A percentile compares a stretch with the other conserved stretches of the same genome.
Conservation (phyloP, 495 filamentous ascomycete species). For the Elaphomyces granulatus region DNA sequence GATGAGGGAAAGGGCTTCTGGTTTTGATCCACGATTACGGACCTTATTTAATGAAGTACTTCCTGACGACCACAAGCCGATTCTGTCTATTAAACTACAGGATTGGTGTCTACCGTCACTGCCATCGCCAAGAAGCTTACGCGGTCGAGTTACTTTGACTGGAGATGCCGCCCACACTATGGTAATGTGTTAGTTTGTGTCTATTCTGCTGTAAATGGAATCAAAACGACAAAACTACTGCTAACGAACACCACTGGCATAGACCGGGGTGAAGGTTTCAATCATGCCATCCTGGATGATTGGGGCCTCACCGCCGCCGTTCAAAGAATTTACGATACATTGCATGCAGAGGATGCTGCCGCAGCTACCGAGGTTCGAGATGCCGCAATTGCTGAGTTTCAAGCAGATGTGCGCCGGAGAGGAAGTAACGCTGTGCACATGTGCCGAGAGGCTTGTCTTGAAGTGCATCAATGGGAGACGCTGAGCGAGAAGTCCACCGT, state of each 20-base stretch:
- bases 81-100: conserved; percentile 29
- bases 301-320: conserved; percentile 18
- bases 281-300: conserved; percentile 43
- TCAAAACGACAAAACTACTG: background rate
- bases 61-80: background rate
- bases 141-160: conserved; percentile 31
- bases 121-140: conserved; percentile 20
- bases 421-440: background rate
- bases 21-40: background rate
- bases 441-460: background rate
- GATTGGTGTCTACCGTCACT: conserved; percentile 37
- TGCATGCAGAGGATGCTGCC: background rate
- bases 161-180: conserved; percentile 44
- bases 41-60: background rate
- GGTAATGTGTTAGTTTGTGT: conserved; percentile 35
- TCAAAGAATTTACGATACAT: background rate
- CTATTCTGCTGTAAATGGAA: background rate
- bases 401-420: background rate
- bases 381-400: background rate
- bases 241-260: conserved; percentile 7
- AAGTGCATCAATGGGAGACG: background rate
- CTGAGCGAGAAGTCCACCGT: background rate
- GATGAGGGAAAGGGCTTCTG: background rate
- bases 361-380: background rate
- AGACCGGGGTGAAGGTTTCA: conserved; percentile 44